Evolutionary conservation across 116 monocot genomes (phyloP).

Genomic region (Zostera marina): DNA sequence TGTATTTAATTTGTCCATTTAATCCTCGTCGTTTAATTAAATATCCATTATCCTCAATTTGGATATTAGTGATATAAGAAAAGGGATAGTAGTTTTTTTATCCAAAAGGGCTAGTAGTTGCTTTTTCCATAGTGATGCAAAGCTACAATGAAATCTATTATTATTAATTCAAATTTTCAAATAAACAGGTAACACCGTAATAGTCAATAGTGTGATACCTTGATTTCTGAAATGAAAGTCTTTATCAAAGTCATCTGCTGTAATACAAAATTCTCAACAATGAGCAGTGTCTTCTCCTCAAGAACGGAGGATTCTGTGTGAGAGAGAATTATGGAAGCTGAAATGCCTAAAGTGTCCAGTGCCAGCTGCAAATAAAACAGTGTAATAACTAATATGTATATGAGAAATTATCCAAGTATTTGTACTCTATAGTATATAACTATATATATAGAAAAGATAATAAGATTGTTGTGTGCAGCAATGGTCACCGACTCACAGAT

Average conservation of each 20-base stretch:
- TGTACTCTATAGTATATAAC: too few relatives aligned
- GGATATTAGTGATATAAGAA: too few relatives aligned
- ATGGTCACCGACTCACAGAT: too few relatives aligned
- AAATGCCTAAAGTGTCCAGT: conserved; percentile 50
- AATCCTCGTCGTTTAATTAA: too few relatives aligned
- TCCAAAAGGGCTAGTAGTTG: too few relatives aligned
- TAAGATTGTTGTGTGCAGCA: too few relatives aligned
- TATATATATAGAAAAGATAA: too few relatives aligned
- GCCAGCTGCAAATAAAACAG: conserved; percentile 40
- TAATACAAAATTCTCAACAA: conserved; percentile 44
- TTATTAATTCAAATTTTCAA: background rate
- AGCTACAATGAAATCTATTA: background rate
- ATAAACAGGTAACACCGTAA: background rate
- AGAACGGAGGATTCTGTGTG: conserved; percentile 27
- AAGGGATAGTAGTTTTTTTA: too few relatives aligned
- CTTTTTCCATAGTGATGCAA: too few relatives aligned
- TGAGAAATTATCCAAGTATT: background rate
- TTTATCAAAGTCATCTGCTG: conserved; percentile 52
- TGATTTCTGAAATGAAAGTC: conserved; percentile 35
- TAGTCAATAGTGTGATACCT: too few relatives aligned
- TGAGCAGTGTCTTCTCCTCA: conserved; percentile 31
- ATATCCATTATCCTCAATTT: too few relatives aligned
- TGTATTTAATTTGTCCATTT: too few relatives aligned
- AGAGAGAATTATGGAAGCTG: conserved; percentile 25
- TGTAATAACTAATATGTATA: background rate